Evolutionary conservation across 1,284 basidiomycete species (phyloP), one percentile per base, ranked within the genome.

Genomic region (Malassezia equina): DNA sequence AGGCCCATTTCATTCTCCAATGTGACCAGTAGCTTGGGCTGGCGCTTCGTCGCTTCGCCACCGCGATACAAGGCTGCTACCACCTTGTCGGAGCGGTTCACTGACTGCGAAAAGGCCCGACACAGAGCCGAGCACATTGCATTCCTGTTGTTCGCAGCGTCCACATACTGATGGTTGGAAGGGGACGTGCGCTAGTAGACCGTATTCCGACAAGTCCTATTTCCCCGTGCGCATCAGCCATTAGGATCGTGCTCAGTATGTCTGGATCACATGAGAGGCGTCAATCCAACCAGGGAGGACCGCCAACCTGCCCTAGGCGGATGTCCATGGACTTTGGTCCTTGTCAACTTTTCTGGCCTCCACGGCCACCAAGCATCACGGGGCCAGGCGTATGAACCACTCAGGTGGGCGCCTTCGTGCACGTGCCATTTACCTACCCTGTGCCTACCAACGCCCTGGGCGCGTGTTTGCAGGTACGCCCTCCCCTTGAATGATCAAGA

Each of bases 1-100:
- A 72, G 58, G 19, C 75, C 76, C 45, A 77, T 75, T 33, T 70
- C 81, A 79, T 94, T 95, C 78, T 96, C 88, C 57, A 84, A 81
- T 15, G 90, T 90, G 52, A 90, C 90, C 43, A 93, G 81, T 36
- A 94, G 84, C 75, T 86, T 83, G 48, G 86, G 82, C 77, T 94
- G 86, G 66, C 87, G 79, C 64, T 79, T 66, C 53, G 90, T 89
- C 60, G 86, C 83, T 81, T 71, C 82, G 79, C 78, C 88, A 86
- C 77, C 77, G 39, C 65, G 65, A 69, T 78, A 78, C 52, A 90
- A 82, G 66, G 90, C 83, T 66, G 86, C 85, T 58, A 90, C 81
- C 68, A 90, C 78, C 86, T 89, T 55, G 45, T 55, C 52, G 7
- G n/a, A 4, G 19, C 19, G n/a, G 7, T 8, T 1, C 25, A 52